A percentile compares a stretch with the other conserved stretches of the same genome.
phyloP scores from a whole-genome alignment of 306 rosid species.

The Erythrophleum fordii region DNA sequence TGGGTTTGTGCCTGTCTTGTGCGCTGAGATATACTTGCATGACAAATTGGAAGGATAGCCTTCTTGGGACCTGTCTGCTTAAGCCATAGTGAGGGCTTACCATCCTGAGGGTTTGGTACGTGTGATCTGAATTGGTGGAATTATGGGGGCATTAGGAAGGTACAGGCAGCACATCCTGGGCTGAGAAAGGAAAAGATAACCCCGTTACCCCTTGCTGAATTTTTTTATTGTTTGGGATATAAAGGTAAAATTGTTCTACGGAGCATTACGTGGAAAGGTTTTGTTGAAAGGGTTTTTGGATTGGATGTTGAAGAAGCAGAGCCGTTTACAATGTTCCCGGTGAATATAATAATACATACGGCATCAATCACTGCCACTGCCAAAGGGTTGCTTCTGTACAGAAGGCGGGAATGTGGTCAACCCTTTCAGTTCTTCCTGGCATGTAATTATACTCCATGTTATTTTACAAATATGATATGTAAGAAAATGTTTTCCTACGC shows the following conservation, averaged over 20 bases:
- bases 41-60: conserved; percentile 49
- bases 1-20: conserved; percentile 82
- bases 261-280: conserved; percentile 82
- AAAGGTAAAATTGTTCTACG: conserved; percentile 49
- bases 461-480: conserved; percentile 38
- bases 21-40: conserved; percentile 68
- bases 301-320: conserved; percentile 44
- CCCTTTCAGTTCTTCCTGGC: conserved; percentile 83
- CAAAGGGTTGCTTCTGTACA: conserved; percentile 55
- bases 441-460: conserved; percentile 73
- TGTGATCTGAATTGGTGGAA: conserved; percentile 56
- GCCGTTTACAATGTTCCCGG: conserved; percentile 42
- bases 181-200: conserved; percentile 79
- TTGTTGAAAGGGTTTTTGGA: conserved; percentile 72
- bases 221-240: conserved; percentile 70
- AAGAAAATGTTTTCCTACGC: conserved; percentile 32
- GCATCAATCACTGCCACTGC: conserved; percentile 42
- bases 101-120: conserved; percentile 50
- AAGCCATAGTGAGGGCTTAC: conserved; percentile 33
- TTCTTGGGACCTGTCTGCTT: conserved; percentile 49
- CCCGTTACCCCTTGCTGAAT: conserved; percentile 72
- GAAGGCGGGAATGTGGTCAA: conserved; percentile 64
- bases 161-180: conserved; percentile 70
- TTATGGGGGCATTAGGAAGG: conserved; percentile 58
- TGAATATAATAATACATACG: conserved; percentile 51